Evolutionary conservation across 2,329 filamentous ascomycete genomes (phyloP).

Genomic region (Fusarium longipes): DNA sequence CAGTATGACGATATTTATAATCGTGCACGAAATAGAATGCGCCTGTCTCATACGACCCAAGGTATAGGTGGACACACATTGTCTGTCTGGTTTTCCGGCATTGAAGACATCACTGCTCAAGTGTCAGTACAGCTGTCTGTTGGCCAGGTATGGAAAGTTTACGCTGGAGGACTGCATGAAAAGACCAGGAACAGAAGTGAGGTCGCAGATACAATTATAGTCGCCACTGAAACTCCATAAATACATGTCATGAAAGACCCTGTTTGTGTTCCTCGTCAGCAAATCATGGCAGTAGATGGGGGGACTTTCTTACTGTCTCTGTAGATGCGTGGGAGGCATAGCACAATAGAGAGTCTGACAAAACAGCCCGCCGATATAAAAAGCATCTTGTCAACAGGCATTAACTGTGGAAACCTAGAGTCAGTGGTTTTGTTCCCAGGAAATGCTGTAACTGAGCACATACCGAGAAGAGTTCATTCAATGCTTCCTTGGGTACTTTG

Average conservation of each 20-base stretch:
- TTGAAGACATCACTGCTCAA: slow-evolving; percentile 37
- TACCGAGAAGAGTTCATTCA: slow-evolving; percentile 37
- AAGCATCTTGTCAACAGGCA: slow-evolving; percentile 37
- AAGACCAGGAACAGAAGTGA: slow-evolving; percentile 40
- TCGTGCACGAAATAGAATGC: slow-evolving; percentile 48
- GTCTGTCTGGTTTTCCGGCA: slow-evolving; percentile 14
- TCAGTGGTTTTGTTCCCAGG: neutral
- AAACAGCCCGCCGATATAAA: slow-evolving; percentile 38
- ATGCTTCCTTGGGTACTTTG: slow-evolving; percentile 19
- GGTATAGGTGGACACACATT: slow-evolving; percentile 33
- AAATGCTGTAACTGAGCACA: neutral
- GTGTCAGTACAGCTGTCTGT: neutral
- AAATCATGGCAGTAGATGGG: neutral
- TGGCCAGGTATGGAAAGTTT: neutral
- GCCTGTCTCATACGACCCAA: slow-evolving; percentile 50
- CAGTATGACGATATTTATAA: slow-evolving; percentile 52
- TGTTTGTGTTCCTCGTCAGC: neutral
- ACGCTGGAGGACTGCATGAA: slow-evolving; percentile 39
- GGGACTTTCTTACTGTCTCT: slow-evolving; percentile 27
- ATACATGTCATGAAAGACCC: slow-evolving; percentile 31
- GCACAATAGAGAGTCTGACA: slow-evolving; percentile 41
- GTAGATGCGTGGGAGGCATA: slow-evolving; percentile 37
- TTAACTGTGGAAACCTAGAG: neutral
- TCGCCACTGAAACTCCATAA: slow-evolving; percentile 25
- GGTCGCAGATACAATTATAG: slow-evolving; percentile 18